phyloP scores from a whole-genome alignment of 805 yeast species.

The Grigorovia jiainica region DNA sequence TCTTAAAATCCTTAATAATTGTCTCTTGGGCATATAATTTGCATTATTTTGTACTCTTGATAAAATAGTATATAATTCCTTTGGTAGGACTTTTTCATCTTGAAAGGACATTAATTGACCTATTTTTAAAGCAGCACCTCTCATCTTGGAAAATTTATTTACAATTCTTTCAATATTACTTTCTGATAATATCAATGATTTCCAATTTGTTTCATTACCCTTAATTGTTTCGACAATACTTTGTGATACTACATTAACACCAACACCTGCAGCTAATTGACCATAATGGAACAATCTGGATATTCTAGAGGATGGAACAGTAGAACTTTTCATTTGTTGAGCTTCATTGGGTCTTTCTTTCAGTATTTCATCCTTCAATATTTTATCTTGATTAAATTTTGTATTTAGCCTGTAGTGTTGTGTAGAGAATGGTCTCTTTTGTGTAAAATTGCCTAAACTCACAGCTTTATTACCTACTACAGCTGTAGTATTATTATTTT shows the following conservation, averaged over 20 bases:
- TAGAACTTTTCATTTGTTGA: constrained; percentile 30
- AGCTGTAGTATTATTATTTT: no score
- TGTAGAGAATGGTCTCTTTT: neutral
- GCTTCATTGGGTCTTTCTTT: neutral
- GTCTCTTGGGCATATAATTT: constrained; percentile 92
- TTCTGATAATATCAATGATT: constrained; percentile 61
- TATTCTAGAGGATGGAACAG: constrained; percentile 81
- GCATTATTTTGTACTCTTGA: constrained; percentile 88
- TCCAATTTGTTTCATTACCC: constrained; percentile 42
- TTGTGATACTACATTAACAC: constrained; percentile 72
- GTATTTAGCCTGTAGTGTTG: neutral
- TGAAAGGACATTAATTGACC: constrained; percentile 98
- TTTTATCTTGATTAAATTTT: neutral
- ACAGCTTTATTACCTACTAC: neutral
- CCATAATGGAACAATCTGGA: constrained; percentile 91
- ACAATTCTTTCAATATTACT: constrained; percentile 83
- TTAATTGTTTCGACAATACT: constrained; percentile 59
- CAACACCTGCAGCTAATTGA: constrained; percentile 82
- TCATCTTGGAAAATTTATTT: constrained; percentile 80
- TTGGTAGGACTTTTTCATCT: constrained; percentile 76
- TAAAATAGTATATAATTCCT: constrained; percentile 72
- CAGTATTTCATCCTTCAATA: constrained; percentile 1
- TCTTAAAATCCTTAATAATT: constrained; percentile 65
- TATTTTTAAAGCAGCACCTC: constrained; percentile 96
- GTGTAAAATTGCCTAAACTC: neutral